Evolutionary conservation across 352 stramenopile genomes (phyloP).

Genomic region (Sclerospora graminicola): DNA sequence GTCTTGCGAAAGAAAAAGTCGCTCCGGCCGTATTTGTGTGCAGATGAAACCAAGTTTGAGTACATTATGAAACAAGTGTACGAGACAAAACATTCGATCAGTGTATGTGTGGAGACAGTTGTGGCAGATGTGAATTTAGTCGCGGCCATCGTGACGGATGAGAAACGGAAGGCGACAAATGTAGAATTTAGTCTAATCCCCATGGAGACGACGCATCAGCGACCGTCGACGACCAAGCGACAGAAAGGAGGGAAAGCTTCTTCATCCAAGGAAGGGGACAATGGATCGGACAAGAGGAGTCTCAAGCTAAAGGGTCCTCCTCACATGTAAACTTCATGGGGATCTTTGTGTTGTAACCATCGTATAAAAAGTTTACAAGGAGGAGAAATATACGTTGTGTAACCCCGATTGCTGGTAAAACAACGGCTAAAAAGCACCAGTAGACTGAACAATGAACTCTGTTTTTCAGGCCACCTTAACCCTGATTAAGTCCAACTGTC

Average conservation of each 20-base stretch:
- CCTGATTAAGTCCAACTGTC: no score
- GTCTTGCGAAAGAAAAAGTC: slow-evolving; percentile 53
- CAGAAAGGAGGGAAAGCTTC: no score
- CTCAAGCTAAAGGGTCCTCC: neutral
- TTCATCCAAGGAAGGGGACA: no score
- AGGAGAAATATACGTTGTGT: no score
- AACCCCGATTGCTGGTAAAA: no score
- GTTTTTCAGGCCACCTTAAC: no score
- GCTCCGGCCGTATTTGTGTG: slow-evolving; percentile 37
- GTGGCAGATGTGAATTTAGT: slow-evolving; percentile 28
- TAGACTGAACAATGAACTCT: no score
- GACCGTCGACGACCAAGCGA: neutral
- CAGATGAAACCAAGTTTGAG: slow-evolving; percentile 32
- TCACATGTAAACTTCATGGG: no score
- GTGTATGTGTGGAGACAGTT: slow-evolving; percentile 22
- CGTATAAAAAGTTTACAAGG: no score
- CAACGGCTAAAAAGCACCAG: no score
- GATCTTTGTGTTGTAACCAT: no score
- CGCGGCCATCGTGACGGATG: slow-evolving; percentile 39
- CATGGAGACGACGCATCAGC: slow-evolving; percentile 12
- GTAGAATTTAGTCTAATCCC: slow-evolving; percentile 61
- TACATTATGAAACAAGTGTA: slow-evolving; percentile 33
- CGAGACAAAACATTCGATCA: slow-evolving; percentile 34
- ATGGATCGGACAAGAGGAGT: neutral
- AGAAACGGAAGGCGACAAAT: slow-evolving; percentile 35